These are phyloP conservation scores for Panus rudis DNA, from an alignment of 768 basidiomycete species.

Conservation along the genomic window DNA sequence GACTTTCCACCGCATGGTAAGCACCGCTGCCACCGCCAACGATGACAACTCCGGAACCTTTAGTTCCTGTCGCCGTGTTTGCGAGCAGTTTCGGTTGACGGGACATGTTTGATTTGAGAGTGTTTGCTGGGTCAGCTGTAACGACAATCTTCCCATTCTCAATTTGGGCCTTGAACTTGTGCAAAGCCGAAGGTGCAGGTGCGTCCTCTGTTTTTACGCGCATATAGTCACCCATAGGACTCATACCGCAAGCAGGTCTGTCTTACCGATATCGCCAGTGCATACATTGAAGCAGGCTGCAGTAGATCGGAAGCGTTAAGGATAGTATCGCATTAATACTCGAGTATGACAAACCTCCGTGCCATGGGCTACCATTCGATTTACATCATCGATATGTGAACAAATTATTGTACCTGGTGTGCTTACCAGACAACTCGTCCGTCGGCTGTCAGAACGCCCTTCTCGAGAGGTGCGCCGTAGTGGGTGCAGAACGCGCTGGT, in stretches of 20 bases:
- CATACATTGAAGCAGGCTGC: constrained; percentile 84
- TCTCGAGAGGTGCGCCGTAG: constrained; percentile 82
- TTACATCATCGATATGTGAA: constrained; percentile 1
- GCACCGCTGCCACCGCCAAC: constrained; percentile 82
- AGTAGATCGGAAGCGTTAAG: constrained; percentile 2
- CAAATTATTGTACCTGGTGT: too few relatives aligned
- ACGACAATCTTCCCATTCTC: constrained; percentile 72
- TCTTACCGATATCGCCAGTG: constrained; percentile 72
- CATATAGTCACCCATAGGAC: constrained; percentile 11
- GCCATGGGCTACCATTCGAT: constrained; percentile 58
- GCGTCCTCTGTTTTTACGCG: constrained; percentile 62
- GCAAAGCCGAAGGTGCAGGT: constrained; percentile 73
- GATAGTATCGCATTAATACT: neutral
- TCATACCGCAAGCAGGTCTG: neutral
- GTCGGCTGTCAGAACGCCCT: constrained; percentile 73
- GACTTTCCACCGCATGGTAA: constrained; percentile 69
- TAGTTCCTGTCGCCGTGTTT: constrained; percentile 37
- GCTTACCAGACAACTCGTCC: constrained; percentile 74
- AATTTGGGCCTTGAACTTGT: constrained; percentile 66
- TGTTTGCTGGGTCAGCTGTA: constrained; percentile 56
- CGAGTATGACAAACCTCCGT: constrained; percentile 63
- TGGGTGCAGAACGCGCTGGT: constrained; percentile 87
- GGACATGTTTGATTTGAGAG: constrained; percentile 59
- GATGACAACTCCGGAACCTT: constrained; percentile 70
- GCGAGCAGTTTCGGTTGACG: constrained; percentile 52